phyloP scores from a whole-genome alignment of 2,329 filamentous ascomycete genomes.

The Nothopassalora personata region DNA sequence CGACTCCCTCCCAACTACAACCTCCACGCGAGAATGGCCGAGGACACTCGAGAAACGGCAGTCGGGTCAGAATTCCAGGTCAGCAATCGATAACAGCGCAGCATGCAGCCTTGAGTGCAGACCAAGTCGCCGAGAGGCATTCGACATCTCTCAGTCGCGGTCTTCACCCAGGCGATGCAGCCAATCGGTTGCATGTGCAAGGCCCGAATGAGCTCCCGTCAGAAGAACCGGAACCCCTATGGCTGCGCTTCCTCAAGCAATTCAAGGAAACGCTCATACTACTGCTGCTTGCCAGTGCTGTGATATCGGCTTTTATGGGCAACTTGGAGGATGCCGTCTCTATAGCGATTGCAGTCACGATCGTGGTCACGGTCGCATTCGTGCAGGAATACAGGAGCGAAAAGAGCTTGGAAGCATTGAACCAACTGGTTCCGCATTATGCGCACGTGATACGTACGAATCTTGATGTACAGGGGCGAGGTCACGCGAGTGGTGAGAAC shows the following conservation, averaged over 20 bases:
- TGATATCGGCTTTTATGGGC: conserved; percentile 80
- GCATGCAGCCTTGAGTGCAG: conserved; percentile 63
- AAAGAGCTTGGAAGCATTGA: conserved; percentile 92
- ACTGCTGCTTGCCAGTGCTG: conserved; percentile 82
- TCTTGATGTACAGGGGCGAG: conserved; percentile 19
- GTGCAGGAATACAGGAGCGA: conserved; percentile 97
- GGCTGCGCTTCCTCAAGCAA: conserved; percentile 91
- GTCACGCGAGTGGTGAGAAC: conserved; percentile 26
- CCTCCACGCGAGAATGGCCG: conserved; percentile 1
- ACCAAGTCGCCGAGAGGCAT: conserved; percentile 71
- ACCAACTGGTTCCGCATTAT: conserved; percentile 87
- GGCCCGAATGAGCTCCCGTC: conserved; percentile 93
- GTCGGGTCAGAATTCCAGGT: conserved; percentile 29
- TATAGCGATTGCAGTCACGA: conserved; percentile 92
- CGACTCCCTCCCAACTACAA: conserved; percentile 7
- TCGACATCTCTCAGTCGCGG: conserved; percentile 79
- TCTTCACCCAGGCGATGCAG: conserved; percentile 73
- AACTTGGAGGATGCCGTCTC: conserved; percentile 94
- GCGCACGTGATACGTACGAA: conserved; percentile 76
- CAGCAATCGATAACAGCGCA: conserved; percentile 43
- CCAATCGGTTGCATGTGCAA: conserved; percentile 70
- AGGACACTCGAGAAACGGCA: conserved; percentile 27
- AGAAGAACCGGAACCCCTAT: conserved; percentile 87
- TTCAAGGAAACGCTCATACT: conserved; percentile 95
- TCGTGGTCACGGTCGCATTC: conserved; percentile 93